Evolutionary conservation across 495 filamentous ascomycete species (phyloP).

Genomic region (Neurospora sublineolata): DNA sequence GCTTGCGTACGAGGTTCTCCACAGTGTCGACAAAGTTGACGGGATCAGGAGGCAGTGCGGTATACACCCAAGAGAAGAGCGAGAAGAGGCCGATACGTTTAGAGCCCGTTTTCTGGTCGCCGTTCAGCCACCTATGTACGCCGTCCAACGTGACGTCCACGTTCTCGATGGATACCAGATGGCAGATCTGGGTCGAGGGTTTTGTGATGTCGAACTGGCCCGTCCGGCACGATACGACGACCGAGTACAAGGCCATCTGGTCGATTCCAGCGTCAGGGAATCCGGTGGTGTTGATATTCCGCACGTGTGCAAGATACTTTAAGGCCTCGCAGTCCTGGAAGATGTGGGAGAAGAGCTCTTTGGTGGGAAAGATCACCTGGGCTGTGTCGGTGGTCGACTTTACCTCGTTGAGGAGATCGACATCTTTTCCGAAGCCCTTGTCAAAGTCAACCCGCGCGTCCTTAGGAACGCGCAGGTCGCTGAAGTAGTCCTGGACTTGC

Average conservation of each 20-base stretch:
- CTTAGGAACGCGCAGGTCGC: constrained; percentile 2
- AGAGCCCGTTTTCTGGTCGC: too few species aligned
- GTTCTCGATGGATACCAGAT: constrained; percentile 31
- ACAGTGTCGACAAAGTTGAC: constrained; percentile 21
- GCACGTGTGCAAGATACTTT: constrained; percentile 33
- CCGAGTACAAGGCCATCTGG: constrained; percentile 19
- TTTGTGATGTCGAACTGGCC: constrained; percentile 18
- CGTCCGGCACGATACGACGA: constrained; percentile 25
- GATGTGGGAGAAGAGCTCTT: too few species aligned
- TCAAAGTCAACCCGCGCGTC: constrained; percentile 1
- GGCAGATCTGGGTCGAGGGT: constrained; percentile 11
- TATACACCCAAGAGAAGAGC: constrained; percentile 38
- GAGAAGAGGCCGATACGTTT: constrained; percentile 26
- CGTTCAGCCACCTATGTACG: not conserved
- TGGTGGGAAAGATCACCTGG: constrained; percentile 15
- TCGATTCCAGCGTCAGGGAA: constrained; percentile 22
- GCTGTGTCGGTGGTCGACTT: too few species aligned
- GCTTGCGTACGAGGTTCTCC: not conserved
- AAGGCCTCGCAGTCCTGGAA: too few species aligned
- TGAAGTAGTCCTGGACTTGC: constrained; percentile 5
- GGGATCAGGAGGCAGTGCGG: constrained; percentile 20
- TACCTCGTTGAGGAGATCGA: not conserved
- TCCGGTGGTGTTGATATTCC: constrained; percentile 28
- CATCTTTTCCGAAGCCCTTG: not conserved
- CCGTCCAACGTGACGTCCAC: not conserved